These are phyloP conservation scores for Penicillium argentinense DNA, from an alignment of 495 filamentous ascomycete species.

Conservation along the genomic window DNA sequence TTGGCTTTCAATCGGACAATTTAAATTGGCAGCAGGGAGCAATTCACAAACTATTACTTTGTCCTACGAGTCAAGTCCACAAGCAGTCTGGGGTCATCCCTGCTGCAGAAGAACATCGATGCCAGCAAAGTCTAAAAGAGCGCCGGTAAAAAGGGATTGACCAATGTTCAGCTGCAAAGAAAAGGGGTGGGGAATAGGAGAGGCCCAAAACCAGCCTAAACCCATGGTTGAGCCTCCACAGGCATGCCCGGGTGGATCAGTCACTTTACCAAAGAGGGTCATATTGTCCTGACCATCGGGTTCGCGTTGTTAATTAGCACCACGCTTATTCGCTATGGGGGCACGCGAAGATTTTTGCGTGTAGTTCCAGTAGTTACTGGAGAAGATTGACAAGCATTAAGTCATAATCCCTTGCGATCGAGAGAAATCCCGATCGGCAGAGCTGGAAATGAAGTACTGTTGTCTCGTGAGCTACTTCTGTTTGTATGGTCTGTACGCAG, in stretches of 20 bases:
- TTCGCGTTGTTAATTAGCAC: constrained; percentile 21
- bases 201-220: constrained; percentile 13
- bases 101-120: background rate
- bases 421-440: no score
- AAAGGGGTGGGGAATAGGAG: constrained; percentile 27
- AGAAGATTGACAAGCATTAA: background rate
- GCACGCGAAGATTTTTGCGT: constrained; percentile 15
- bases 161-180: constrained; percentile 6
- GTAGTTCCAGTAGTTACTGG: constrained; percentile 14
- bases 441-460: background rate
- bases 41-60: no score
- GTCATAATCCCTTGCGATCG: no score
- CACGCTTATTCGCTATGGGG: constrained; percentile 19
- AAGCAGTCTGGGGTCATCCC: no score
- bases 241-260: constrained; percentile 7
- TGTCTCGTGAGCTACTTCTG: no score
- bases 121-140: background rate
- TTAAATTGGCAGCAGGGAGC: no score
- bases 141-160: background rate
- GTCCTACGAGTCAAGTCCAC: no score
- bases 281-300: constrained; percentile 17
- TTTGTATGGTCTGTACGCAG: no score
- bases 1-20: constrained; percentile 6
- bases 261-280: constrained; percentile 18
- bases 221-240: constrained; percentile 34